phyloP scores from a whole-genome alignment of 495 filamentous ascomycete genomes.

The Arthonia radiata region DNA sequence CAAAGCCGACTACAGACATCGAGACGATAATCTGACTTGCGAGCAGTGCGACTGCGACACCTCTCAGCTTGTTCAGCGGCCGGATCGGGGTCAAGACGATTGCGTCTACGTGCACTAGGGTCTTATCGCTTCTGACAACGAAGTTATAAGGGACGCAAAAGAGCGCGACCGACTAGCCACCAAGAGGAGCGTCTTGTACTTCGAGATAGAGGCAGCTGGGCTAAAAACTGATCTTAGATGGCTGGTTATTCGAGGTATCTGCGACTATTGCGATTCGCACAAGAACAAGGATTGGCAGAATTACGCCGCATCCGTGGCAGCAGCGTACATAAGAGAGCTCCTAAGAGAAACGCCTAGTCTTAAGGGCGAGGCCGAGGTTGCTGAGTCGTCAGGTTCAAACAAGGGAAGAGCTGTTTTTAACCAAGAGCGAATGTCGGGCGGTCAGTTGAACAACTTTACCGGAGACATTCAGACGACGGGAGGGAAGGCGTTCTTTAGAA shows the following conservation, averaged over 20 bases:
- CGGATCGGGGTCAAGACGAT: slow-evolving; percentile 4
- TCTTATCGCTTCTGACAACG: slow-evolving; percentile 18
- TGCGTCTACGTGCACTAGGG: slow-evolving; percentile 16
- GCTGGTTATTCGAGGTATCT: slow-evolving; percentile 19
- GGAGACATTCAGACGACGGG: not conserved
- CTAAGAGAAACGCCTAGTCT: slow-evolving; percentile 2
- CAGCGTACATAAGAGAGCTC: slow-evolving; percentile 13
- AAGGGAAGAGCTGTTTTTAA: not conserved
- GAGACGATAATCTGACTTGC: slow-evolving; percentile 2
- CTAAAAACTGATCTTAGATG: slow-evolving; percentile 13
- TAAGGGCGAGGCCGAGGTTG: not conserved
- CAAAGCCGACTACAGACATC: slow-evolving; percentile 5
- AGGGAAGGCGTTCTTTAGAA: not conserved
- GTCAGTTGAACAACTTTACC: not conserved
- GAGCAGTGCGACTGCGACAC: slow-evolving; percentile 3
- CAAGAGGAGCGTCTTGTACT: slow-evolving; percentile 15
- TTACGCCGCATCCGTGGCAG: slow-evolving; percentile 13
- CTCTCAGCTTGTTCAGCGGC: slow-evolving; percentile 4
- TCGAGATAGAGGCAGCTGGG: slow-evolving; percentile 25
- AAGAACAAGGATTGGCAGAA: slow-evolving; percentile 16
- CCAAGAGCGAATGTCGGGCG: not conserved
- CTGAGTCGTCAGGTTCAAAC: not conserved
- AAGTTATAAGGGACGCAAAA: slow-evolving; percentile 11
- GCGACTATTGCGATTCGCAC: slow-evolving; percentile 16
- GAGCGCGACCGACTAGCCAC: slow-evolving; percentile 8